A percentile compares a stretch with the other conserved stretches of the same genome.
phyloP scores from a whole-genome alignment of 345 rosid genomes.

The Eucalyptus decipiens region DNA sequence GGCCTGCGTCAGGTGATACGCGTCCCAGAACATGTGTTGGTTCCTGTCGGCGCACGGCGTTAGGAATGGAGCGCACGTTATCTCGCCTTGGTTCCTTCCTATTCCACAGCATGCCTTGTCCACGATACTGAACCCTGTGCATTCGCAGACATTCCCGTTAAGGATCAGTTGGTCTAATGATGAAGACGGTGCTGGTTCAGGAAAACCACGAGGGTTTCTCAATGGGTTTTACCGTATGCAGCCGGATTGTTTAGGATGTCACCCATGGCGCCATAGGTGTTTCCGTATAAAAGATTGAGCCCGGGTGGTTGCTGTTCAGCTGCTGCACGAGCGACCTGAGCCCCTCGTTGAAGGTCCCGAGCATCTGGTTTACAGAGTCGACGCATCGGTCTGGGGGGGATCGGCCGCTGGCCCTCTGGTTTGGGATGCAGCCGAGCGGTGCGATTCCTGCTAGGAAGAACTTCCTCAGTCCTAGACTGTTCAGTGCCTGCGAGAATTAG shows the following conservation, averaged over 20 bases:
- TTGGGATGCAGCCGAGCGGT: constrained; percentile 86
- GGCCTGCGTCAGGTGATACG: constrained; percentile 84
- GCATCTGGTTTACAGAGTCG: constrained; percentile 55
- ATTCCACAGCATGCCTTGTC: constrained; percentile 81
- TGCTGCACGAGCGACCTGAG: constrained; percentile 48
- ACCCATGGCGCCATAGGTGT: constrained; percentile 45
- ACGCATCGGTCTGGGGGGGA: constrained; percentile 50
- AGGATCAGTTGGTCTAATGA: background rate
- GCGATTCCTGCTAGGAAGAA: constrained; percentile 43
- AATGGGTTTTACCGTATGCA: constrained; percentile 29
- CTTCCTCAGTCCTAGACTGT: constrained; percentile 65
- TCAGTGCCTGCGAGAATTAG: constrained; percentile 26
- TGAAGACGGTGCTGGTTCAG: background rate
- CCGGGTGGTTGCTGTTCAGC: constrained; percentile 44
- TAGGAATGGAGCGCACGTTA: constrained; percentile 60
- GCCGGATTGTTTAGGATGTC: constrained; percentile 64
- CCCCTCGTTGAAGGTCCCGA: constrained; percentile 63
- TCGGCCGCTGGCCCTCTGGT: constrained; percentile 33
- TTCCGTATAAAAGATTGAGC: constrained; percentile 43
- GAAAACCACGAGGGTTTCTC: background rate
- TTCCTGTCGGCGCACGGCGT: constrained; percentile 45
- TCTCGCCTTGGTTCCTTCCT: constrained; percentile 51
- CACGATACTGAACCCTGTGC: constrained; percentile 54
- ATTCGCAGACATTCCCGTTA: background rate
- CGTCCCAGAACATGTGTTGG: constrained; percentile 79